Base-by-base conservation (phyloP, 2,329 filamentous ascomycete species). In the Ophiostoma tasmaniense region DNA sequence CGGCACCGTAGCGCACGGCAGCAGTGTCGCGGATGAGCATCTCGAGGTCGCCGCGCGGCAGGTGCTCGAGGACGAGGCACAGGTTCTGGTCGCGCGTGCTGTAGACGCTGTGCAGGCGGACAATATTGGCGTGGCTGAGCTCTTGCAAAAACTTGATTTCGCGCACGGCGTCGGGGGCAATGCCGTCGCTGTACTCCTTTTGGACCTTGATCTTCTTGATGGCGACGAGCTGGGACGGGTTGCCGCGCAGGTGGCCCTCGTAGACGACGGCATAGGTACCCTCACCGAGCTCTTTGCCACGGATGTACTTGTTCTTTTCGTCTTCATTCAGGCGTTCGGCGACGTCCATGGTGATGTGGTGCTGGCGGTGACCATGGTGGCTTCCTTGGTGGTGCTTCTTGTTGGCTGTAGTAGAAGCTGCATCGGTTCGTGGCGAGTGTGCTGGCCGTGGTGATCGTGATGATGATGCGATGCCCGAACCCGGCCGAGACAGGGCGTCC, bases 221-320 rank as follows among this genome's bases (percentile, higher is more conserved):
- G 74, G 95, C 95, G 72, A 99, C 91, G 68, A 90, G 86, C 59
- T 87, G 85, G 42, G 84, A 84, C 6, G 92, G 90, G 74, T 95
- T 88, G 73, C 81, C 81, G 70, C 89, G 87, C 64, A 95, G 85
- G 79, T 94, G 90, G 67, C 93, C 95, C 67, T 93, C 87, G 82
- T 93, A 97, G 75, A 99, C 95, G 75, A 96, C 89, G 77, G 95
- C 95, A 78, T 99, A 99, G 72, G 95, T 98, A 81, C 95, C 95
- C 79, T 96, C 92, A 78, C 95, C 95, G 71, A 99, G 87, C 77
- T 95, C 95, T 78, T 91, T 93, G 76, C 92, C 91, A 50, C 77
- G 89, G 73, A 95, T 86, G 78, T 97, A 99, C 82, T 95, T 96
- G 73, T 86, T 85, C 78, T 93, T 92, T 75, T 92, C 90, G 66